Evolutionary conservation across 2,329 filamentous ascomycete species (phyloP).

Genomic region (Colletotrichum echinochloae): DNA sequence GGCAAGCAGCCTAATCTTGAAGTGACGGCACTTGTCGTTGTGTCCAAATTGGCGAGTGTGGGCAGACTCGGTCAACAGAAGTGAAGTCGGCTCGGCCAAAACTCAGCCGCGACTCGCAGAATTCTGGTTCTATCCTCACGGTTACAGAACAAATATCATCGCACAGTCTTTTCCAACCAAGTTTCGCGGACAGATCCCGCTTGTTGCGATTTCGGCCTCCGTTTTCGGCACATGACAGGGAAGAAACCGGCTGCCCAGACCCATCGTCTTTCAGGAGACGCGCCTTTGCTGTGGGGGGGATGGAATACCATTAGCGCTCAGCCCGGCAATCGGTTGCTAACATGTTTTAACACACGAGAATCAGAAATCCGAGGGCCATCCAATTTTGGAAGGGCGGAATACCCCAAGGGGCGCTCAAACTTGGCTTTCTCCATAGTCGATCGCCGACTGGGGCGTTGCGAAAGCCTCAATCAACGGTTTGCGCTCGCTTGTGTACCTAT

Average conservation of each 20-base stretch:
- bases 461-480: constrained; percentile 26
- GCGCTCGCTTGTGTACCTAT: neutral
- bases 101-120: neutral
- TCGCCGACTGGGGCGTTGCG: constrained; percentile 24
- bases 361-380: constrained; percentile 20
- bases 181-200: neutral
- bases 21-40: constrained; percentile 11
- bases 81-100: neutral
- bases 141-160: neutral
- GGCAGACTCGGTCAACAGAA: neutral
- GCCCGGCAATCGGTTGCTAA: constrained; percentile 33
- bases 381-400: constrained; percentile 10
- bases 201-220: constrained; percentile 24
- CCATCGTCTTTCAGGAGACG: constrained; percentile 31
- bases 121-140: neutral
- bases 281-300: constrained; percentile 23
- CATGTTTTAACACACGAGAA: neutral
- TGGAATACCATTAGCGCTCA: constrained; percentile 28
- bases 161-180: neutral
- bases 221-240: constrained; percentile 38
- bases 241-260: constrained; percentile 24
- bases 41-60: neutral
- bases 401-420: constrained; percentile 12
- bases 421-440: constrained; percentile 34
- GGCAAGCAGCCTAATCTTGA: constrained; percentile 15